Percentiles rank a stretch among this genome's conserved stretches.
phyloP scores from a whole-genome alignment of 495 filamentous ascomycete species.

The Corynascus novoguineensis region DNA sequence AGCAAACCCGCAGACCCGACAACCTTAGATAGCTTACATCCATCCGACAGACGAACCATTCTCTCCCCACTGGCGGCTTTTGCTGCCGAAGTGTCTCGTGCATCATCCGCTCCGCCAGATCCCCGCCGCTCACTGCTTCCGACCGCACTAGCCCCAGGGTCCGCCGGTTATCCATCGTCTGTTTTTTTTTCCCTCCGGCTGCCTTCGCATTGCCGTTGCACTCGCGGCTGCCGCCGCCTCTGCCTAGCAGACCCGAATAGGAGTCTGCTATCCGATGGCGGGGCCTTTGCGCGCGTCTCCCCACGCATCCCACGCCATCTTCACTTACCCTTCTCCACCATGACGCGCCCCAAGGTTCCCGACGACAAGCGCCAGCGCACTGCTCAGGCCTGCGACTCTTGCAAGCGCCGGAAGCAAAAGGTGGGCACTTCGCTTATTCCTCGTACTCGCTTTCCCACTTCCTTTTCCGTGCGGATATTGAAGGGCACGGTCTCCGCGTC shows the following conservation, averaged over 20 bases:
- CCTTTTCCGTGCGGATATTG: constrained; percentile 1
- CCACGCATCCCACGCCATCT: constrained; percentile 11
- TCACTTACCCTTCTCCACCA: constrained; percentile 31
- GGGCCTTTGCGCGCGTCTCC: constrained; percentile 24
- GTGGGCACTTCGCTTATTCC: constrained; percentile 35
- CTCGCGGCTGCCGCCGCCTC: constrained; percentile 23
- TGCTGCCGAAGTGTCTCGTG: constrained; percentile 28
- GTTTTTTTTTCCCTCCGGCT: constrained; percentile 11
- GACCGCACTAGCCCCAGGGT: constrained; percentile 21
- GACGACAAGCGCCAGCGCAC: constrained; percentile 60
- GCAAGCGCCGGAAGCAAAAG: constrained; percentile 76
- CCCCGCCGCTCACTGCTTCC: constrained; percentile 27
- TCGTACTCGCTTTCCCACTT: constrained; percentile 4
- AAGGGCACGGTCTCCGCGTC: not conserved
- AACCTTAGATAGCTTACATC: constrained; percentile 13
- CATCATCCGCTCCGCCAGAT: constrained; percentile 32
- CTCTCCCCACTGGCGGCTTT: constrained; percentile 22
- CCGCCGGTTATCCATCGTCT: constrained; percentile 1
- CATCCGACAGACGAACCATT: constrained; percentile 29
- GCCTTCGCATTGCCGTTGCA: constrained; percentile 21
- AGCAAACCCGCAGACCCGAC: constrained; percentile 8
- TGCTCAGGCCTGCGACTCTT: constrained; percentile 67
- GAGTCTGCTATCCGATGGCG: constrained; percentile 29
- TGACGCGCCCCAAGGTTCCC: constrained; percentile 59
- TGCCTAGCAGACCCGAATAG: constrained; percentile 8